A percentile compares a stretch with the other conserved stretches of the same genome.
phyloP scores from a whole-genome alignment of 2,329 filamentous ascomycete genomes.

The Pseudopyricularia cyperi region DNA sequence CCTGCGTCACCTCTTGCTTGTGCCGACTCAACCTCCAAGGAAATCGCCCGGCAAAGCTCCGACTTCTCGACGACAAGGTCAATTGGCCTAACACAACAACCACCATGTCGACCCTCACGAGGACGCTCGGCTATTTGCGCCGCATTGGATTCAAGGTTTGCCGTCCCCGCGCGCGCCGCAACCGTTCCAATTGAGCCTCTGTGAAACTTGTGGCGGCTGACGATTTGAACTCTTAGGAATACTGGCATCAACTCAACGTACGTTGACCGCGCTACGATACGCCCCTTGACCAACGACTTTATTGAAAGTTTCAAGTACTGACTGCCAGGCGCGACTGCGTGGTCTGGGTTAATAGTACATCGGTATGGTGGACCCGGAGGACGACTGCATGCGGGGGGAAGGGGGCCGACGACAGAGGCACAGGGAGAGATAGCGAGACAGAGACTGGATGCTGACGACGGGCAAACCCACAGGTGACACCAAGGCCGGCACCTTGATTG shows the following conservation, averaged over 20 bases:
- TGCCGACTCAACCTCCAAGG: not conserved
- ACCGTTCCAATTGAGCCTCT: not conserved
- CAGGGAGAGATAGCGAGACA: not conserved
- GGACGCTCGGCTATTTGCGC: conserved; percentile 79
- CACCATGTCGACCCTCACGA: conserved; percentile 79
- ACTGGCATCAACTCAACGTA: conserved; percentile 87
- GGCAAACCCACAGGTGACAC: conserved; percentile 60
- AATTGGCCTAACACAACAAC: conserved; percentile 19
- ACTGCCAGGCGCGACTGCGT: not conserved
- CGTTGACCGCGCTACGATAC: conserved; percentile 22
- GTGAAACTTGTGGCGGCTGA: conserved; percentile 18
- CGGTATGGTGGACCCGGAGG: conserved; percentile 23
- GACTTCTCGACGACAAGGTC: conserved; percentile 7
- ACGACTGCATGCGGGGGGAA: not conserved
- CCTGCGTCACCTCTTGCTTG: conserved; percentile 1
- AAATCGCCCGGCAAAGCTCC: not conserved
- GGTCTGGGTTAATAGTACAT: conserved; percentile 33
- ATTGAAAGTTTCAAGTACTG: no score
- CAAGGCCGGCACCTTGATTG: conserved; percentile 80
- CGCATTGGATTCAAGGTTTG: conserved; percentile 74
- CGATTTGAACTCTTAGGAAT: conserved; percentile 47
- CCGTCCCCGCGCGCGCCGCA: not conserved
- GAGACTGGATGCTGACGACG: conserved; percentile 1
- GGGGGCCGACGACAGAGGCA: not conserved
- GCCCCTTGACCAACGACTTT: not conserved